Evolutionary conservation across 495 filamentous ascomycete genomes (phyloP).

Genomic region (Trichocladium uniseriatum): DNA sequence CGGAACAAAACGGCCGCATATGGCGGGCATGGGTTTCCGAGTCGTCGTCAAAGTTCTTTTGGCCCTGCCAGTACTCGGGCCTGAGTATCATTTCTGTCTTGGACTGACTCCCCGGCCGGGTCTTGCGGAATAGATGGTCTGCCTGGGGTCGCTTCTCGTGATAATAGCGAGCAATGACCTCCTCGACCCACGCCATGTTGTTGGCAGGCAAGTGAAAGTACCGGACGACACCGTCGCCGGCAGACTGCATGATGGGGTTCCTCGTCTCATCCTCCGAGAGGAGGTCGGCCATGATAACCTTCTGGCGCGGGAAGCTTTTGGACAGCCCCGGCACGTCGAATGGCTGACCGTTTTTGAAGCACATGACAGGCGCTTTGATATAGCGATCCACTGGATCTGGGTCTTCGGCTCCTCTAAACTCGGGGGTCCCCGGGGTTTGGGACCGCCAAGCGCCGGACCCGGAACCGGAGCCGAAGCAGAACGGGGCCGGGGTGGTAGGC

Average conservation of each 20-base stretch:
- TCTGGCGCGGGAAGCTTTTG: constrained; percentile 20
- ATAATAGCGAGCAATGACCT: constrained; percentile 25
- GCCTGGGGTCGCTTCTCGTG: constrained; percentile 18
- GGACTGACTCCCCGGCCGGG: constrained; percentile 1
- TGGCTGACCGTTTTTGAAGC: constrained; percentile 16
- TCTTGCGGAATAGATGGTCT: constrained; percentile 8
- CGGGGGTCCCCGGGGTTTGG: not conserved
- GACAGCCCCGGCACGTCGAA: constrained; percentile 11
- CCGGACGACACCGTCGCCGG: constrained; percentile 15
- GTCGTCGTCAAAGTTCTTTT: constrained; percentile 19
- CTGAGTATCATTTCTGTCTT: constrained; percentile 21
- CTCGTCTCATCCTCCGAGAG: constrained; percentile 14
- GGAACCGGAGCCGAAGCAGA: too few relatives aligned
- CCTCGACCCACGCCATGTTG: constrained; percentile 30
- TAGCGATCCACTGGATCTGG: constrained; percentile 15
- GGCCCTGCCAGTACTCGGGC: constrained; percentile 27
- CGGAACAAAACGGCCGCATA: constrained; percentile 25
- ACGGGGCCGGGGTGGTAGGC: not conserved
- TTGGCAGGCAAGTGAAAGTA: constrained; percentile 33
- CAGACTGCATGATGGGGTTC: constrained; percentile 23
- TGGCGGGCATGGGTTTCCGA: constrained; percentile 22
- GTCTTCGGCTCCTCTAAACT: not conserved
- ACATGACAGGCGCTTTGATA: constrained; percentile 21
- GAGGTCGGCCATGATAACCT: constrained; percentile 17
- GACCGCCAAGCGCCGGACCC: not conserved